These are phyloP conservation scores for Puccinia polysora DNA, from an alignment of 1,284 basidiomycete genomes.

Conservation along the genomic window DNA sequence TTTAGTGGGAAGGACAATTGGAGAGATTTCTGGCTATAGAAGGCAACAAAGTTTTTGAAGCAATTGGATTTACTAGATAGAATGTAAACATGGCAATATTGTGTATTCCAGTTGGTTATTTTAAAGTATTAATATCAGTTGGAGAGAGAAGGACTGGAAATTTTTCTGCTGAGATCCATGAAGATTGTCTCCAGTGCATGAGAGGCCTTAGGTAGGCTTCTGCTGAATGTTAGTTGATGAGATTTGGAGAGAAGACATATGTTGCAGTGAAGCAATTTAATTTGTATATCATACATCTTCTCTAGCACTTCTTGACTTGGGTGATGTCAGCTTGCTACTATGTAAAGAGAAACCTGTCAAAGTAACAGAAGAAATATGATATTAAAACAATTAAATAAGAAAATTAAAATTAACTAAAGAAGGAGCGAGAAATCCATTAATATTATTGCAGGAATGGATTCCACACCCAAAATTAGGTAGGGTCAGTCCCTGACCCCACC, in stretches of 20 bases:
- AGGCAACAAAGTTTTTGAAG: not conserved
- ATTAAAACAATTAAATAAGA: too few species aligned
- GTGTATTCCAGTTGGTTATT: not conserved
- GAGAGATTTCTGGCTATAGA: not conserved
- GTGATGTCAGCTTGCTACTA: too few species aligned
- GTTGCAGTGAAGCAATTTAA: not conserved
- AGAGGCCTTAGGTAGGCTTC: not conserved
- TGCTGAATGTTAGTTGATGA: not conserved
- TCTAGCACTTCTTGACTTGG: too few species aligned
- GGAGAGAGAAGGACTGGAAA: not conserved
- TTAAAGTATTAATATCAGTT: conserved; percentile 4
- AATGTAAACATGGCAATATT: not conserved
- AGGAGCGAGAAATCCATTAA: too few species aligned
- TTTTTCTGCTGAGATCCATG: conserved; percentile 6
- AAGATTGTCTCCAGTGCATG: not conserved
- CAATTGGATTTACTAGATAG: not conserved
- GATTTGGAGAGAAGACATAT: not conserved
- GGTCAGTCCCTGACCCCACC: too few species aligned
- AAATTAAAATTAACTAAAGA: too few species aligned
- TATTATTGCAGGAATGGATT: too few species aligned
- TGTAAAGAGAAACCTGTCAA: too few species aligned
- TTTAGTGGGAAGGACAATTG: not conserved
- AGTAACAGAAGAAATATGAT: too few species aligned
- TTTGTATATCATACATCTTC: not conserved
- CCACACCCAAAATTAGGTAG: too few species aligned